Base-by-base conservation (phyloP, 2,329 filamentous ascomycete species). In the Plectosphaerella plurivora region DNA sequence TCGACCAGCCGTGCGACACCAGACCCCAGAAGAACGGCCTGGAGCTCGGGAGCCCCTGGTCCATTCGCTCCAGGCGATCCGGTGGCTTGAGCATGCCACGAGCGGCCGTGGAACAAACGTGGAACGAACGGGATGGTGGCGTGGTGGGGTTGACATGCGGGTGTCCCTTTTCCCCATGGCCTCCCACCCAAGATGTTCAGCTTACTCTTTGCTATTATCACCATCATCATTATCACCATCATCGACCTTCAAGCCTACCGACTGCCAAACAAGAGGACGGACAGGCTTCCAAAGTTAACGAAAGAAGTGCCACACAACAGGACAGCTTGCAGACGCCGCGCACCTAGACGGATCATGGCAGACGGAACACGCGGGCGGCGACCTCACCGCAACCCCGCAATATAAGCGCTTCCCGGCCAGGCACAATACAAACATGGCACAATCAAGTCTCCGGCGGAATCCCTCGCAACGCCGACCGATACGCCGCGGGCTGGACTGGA, bases 201-300 rank as follows among this genome's bases (percentile, higher is more conserved):
- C 55, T 60, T 59, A 59, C 57, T 55, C 62, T 65, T 64, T 61
- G 62, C 60, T 59, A 55, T 58, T 47, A 53, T 28, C 25, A 28
- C 25, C 25, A 28, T 5, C 25, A 28, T 28, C 25, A 5, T 28
- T 28, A 28, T 28, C 10, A 28, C 5, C 25, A n/a, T n/a, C n/a
- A n/a, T n/a, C n/a, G n/a, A n/a, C n/a, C n/a, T n/a, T n/a, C n/a
- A n/a, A n/a, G n/a, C n/a, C n/a, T n/a, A n/a, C n/a, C n/a, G n/a
- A n/a, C n/a, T n/a, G n/a, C n/a, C n/a, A 10, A 28, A 5, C 25
- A 28, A 28, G 25, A 28, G n/a, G n/a, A n/a, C n/a, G n/a, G n/a
- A 36, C 8, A 36, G 33, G 33, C 14, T 36, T 36, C 33, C 9
- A 36, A 14, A 14, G 33, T 36, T 8, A n/a, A n/a, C n/a, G n/a